Evolutionary conservation across 331 rosid genomes (phyloP), one percentile per base, ranked within the genome.

Genomic region (Pyracantha coccinea): DNA sequence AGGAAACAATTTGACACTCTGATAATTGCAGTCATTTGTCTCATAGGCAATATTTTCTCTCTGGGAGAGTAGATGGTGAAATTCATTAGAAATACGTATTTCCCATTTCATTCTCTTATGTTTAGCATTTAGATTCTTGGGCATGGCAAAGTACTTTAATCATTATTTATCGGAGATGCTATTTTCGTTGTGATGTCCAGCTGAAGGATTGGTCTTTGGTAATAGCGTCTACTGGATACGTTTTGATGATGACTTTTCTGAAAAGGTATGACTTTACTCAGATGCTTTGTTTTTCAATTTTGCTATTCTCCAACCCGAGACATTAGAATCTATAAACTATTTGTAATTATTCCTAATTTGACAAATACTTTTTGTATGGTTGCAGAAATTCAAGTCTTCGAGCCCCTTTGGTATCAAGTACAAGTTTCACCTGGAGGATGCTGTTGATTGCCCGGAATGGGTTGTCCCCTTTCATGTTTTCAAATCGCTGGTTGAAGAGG

Each of bases 391-490:
- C 53, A 92, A 77, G 69, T 75, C 92, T 73, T 90, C 97, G 75
- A 83, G 86, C 85, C 99, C 99, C 68, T 95, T 92, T 82, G 97
- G 97, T 75, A 90, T 89, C 80, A 86, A 90, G 90, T 95, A 92
- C 89, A 83, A 85, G 38, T 95, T 95, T 86, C 97, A 89, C 70
- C 87, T 95, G 45, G 97, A 90, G 98, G 99, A 95, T 74, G 99
- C 96, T 28, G 99, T 95, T 78, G 99, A 92, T 84, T 92, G 97
- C 79, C 99, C 97, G 24, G 99, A 92, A 83, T 92, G 96, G 97
- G 85, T 94, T 52, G 99, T 90, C 72, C 99, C 99, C 32, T 90
- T 92, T 75, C 83, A 95, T 12, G 33, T 90, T 61, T 95, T 95
- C 80, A 90, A 92, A 81, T 75, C 92, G 8, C 79, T 92, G 83